Conservation (phyloP, 2,329 filamentous ascomycete species). For the Pseudogymnoascus sp. region DNA sequence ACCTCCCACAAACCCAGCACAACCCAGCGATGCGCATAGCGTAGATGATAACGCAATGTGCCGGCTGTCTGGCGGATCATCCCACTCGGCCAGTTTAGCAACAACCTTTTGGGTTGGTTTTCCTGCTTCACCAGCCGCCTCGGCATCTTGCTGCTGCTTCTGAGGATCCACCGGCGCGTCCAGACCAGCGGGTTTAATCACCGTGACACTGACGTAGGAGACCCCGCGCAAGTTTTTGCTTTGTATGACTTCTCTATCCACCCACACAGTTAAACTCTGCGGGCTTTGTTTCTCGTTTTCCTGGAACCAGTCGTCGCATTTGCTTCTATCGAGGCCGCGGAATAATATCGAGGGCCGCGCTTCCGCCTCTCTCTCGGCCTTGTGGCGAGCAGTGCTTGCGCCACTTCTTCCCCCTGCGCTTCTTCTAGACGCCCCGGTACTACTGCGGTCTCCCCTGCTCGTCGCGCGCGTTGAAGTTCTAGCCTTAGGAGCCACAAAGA, state of each 20-base stretch:
- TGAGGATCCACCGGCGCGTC: conserved; percentile 63
- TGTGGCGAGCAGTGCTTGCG: conserved; percentile 60
- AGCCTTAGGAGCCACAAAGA: conserved; percentile 92
- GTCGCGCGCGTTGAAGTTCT: conserved; percentile 56
- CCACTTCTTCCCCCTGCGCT: conserved; percentile 66
- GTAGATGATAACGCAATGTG: conserved; percentile 72
- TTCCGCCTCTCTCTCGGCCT: conserved; percentile 55
- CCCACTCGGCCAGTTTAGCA: conserved; percentile 70
- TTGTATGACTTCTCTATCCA: conserved; percentile 70
- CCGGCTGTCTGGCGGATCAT: conserved; percentile 75
- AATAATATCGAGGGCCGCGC: conserved; percentile 66
- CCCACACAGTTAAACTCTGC: conserved; percentile 67
- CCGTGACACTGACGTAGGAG: conserved; percentile 72
- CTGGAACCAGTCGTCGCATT: conserved; percentile 70
- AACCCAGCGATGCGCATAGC: conserved; percentile 67
- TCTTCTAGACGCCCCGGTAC: conserved; percentile 69
- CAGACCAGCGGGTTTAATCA: conserved; percentile 75
- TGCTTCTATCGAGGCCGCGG: conserved; percentile 64
- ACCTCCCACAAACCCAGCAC: conserved; percentile 69
- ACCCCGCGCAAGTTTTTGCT: conserved; percentile 68
- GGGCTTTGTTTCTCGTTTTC: conserved; percentile 48
- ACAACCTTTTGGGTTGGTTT: conserved; percentile 61
- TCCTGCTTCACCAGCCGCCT: conserved; percentile 50
- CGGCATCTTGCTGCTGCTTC: conserved; percentile 60
- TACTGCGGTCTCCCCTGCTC: conserved; percentile 67